phyloP scores from a whole-genome alignment of 305 asterid genomes.

The Fraxinus angustifolia region DNA sequence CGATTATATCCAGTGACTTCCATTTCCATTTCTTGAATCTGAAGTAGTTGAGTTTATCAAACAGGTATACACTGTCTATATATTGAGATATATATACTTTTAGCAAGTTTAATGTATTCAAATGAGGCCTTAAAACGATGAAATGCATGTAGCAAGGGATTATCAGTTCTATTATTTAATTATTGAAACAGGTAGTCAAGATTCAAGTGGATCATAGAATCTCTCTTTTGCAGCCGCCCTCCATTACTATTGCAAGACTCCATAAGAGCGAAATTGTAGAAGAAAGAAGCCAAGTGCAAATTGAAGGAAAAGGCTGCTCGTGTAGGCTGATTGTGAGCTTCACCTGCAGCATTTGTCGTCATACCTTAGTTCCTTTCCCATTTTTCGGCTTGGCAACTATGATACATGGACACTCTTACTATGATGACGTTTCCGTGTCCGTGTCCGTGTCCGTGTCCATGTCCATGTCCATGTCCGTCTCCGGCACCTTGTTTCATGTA shows the following conservation, averaged over 20 bases:
- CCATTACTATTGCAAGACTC: neutral
- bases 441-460: neutral
- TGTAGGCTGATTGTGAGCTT: neutral
- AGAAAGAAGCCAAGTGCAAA: neutral
- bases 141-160: neutral
- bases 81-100: neutral
- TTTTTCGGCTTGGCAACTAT: neutral
- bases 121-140: neutral
- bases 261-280: neutral
- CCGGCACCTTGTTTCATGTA: neutral
- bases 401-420: neutral
- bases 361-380: neutral
- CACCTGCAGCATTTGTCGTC: neutral
- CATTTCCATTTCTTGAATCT: slow-evolving; percentile 19
- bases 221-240: neutral
- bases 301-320: neutral
- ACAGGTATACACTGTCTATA: no score
- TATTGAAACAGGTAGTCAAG: neutral
- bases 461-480: neutral
- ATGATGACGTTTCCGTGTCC: neutral
- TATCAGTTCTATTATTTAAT: neutral
- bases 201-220: neutral
- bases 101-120: slow-evolving; percentile 13
- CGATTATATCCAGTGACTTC: slow-evolving; percentile 22
- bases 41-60: neutral